Percentiles rank a stretch among this genome's conserved stretches.
Conservation (phyloP, 23 red algal genomes). For the Chondrus crispus region DNA sequence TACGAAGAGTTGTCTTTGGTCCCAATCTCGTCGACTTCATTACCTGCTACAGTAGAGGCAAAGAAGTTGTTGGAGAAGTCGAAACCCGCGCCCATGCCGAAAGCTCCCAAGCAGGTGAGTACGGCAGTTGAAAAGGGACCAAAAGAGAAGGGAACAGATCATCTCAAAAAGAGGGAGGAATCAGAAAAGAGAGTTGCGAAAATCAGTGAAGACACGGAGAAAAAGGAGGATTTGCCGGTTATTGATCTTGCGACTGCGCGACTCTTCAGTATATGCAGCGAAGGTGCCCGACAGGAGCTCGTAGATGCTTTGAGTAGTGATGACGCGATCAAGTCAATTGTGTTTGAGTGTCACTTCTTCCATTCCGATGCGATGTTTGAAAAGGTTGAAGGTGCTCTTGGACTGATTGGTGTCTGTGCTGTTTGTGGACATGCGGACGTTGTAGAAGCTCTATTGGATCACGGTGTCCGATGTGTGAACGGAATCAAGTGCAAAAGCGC, state of each 20-base stretch:
- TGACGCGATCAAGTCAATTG: neutral
- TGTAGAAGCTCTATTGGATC: neutral
- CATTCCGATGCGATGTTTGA: neutral
- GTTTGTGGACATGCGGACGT: neutral
- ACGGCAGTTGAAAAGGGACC: neutral
- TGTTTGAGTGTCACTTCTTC: constrained; percentile 6
- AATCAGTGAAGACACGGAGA: too few relatives aligned
- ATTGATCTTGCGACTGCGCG: neutral
- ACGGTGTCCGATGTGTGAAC: too few relatives aligned
- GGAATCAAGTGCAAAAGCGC: too few relatives aligned
- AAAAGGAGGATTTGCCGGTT: neutral
- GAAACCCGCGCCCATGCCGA: neutral
- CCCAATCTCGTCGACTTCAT: neutral
- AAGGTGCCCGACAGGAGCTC: neutral
- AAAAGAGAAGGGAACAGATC: constrained; percentile 44
- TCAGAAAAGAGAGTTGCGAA: neutral
- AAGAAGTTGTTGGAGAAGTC: neutral
- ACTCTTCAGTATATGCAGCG: neutral
- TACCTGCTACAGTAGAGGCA: neutral
- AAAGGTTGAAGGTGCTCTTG: neutral
- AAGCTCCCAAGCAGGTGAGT: neutral
- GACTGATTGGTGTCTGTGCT: neutral
- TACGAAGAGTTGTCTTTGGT: constrained; percentile 15
- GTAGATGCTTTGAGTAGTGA: neutral
- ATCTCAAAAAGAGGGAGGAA: constrained; percentile 27